phyloP scores from a whole-genome alignment of 768 basidiomycete species.

The Suillus sp. region DNA sequence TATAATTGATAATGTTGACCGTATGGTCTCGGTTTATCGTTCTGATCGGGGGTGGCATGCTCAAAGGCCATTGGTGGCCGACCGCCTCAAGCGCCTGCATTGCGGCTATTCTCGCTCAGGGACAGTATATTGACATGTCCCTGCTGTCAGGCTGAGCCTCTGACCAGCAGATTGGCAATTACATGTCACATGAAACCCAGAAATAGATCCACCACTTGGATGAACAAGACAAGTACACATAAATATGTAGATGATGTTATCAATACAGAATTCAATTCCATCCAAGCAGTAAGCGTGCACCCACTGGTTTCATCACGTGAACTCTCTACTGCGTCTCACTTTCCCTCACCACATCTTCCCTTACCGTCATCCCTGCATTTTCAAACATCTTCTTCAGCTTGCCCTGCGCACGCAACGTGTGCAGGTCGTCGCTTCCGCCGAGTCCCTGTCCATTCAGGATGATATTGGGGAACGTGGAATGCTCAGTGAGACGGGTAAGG shows the following conservation, averaged over 20 bases:
- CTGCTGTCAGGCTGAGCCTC: no score
- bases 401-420: slow-evolving; percentile 46
- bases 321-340: slow-evolving; percentile 8
- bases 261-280: neutral
- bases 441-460: slow-evolving; percentile 63
- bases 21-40: no score
- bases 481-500: slow-evolving; percentile 64
- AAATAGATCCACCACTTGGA: neutral
- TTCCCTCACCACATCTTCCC: slow-evolving; percentile 14
- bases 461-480: slow-evolving; percentile 76
- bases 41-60: no score
- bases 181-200: neutral
- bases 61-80: neutral
- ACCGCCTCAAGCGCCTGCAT: neutral
- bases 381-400: slow-evolving; percentile 47
- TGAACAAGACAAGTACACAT: slow-evolving; percentile 7
- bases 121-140: neutral
- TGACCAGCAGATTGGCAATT: neutral
- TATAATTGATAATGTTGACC: neutral
- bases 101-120: neutral
- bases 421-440: slow-evolving; percentile 66
- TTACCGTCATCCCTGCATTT: slow-evolving; percentile 46
- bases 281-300: no score
- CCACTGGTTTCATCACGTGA: no score
- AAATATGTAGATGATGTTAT: neutral